Evolutionary conservation across 192 early-diverging fungal genomes (phyloP), one percentile per base, ranked within the genome.

Genomic region (Linnemannia exigua): DNA sequence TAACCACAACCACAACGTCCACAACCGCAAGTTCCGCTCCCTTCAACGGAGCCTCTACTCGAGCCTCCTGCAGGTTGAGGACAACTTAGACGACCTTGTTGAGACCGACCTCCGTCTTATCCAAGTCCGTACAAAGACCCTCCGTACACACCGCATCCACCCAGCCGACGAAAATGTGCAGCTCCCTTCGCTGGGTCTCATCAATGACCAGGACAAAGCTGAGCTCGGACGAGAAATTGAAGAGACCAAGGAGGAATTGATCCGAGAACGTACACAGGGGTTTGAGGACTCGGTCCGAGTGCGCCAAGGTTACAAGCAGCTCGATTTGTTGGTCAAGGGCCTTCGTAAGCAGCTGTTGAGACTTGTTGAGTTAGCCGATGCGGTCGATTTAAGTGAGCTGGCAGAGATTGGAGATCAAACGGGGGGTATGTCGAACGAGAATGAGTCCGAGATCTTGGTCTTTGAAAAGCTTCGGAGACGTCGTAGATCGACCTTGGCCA

Each of bases 161-260:
- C 67, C 77, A 5, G 68, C 77, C 9, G 83, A 85, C n/a, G 67
- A 75, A 0, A 25, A 76, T 8, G 83, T 75, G 33, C 50, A 85
- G 1, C 25, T 85, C 1, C 83, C 77, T 3, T 76, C 68, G 2
- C 58, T 85, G 2, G 83, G 83, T 33, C 48, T 79, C 19, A 72
- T 76, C 46, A 69, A 72, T 35, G 58, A 79, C 11, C 41, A 76
- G 11, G 83, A 85, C 68, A 76, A 79, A 12, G 46, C 37, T 6
- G 58, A 71, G 8, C 15, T 79, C 3, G 76, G 72, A 28, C 41
- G 50, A 4, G 81, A 84, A 17, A 35, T 76, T 14, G 66, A 79
- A 50, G 83, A 85, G 46, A 79, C 77, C 12, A 63, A 75, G n/a
- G 77, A 85, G 33, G 83, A 85, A n/a, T 47, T 85, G 54, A 72